Conservation (phyloP, 306 rosid genomes). For the Medicago ruthenica region DNA sequence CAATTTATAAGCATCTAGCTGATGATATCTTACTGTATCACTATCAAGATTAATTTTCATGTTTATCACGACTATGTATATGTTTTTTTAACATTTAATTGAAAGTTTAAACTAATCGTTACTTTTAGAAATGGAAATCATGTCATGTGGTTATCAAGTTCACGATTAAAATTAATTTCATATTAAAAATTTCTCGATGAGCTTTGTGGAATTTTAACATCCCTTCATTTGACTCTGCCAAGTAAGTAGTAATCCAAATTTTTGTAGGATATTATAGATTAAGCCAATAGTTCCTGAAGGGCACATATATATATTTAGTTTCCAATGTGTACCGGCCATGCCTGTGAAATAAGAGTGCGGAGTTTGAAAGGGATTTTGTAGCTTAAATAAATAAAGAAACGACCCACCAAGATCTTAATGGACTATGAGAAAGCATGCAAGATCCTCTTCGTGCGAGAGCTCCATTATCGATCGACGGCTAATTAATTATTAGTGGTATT, state of each 20-base stretch:
- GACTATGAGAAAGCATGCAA: neutral
- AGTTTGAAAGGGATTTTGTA: too few relatives aligned
- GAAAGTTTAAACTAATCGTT: neutral
- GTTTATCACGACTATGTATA: slow-evolving; percentile 9
- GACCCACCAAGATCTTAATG: neutral
- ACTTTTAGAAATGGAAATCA: slow-evolving; percentile 15
- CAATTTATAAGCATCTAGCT: slow-evolving; percentile 38
- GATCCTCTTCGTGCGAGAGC: neutral
- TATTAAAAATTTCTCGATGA: slow-evolving; percentile 1
- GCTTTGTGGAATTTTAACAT: slow-evolving; percentile 1
- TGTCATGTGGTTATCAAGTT: neutral
- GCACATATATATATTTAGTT: neutral
- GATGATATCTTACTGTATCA: neutral
- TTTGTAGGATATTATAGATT: neutral
- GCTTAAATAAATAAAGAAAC: neutral
- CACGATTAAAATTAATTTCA: neutral
- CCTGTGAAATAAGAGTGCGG: neutral
- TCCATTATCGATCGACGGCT: neutral
- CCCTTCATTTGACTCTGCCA: neutral
- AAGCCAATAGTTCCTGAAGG: neutral
- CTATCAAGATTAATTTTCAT: neutral
- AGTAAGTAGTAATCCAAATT: neutral
- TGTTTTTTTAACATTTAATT: neutral
- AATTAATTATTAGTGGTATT: neutral
- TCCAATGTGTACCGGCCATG: neutral